Evolutionary conservation across 2,329 filamentous ascomycete genomes (phyloP).

Genomic region (Sporothrix dimorphospora): DNA sequence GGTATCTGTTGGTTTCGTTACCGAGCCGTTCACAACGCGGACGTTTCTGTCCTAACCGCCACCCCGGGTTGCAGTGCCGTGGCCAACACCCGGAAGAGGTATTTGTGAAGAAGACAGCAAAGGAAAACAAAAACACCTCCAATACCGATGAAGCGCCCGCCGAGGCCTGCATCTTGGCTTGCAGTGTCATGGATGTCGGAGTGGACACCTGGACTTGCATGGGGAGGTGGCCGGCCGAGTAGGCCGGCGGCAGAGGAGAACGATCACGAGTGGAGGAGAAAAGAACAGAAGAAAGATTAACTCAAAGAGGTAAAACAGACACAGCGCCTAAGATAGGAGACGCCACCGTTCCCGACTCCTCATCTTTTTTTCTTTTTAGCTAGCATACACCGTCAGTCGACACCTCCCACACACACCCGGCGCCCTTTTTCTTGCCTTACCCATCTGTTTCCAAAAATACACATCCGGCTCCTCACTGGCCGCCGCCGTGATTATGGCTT

Average conservation of each 20-base stretch:
- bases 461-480: not conserved
- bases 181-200: not conserved
- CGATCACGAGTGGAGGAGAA: not conserved
- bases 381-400: not conserved
- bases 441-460: slow-evolving; percentile 26
- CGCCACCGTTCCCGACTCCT: not conserved
- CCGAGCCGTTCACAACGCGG: not conserved
- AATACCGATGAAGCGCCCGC: not conserved
- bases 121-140: not conserved
- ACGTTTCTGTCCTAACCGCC: not conserved
- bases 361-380: not conserved
- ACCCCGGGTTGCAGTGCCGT: not conserved
- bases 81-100: too few species aligned
- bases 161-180: slow-evolving; percentile 2
- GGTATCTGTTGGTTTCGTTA: not conserved
- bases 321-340: not conserved
- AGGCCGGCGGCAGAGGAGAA: slow-evolving; percentile 29
- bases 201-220: not conserved
- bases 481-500: not conserved
- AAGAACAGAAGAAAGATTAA: not conserved
- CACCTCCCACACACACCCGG: not conserved
- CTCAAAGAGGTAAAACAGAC: not conserved
- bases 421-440: slow-evolving; percentile 9
- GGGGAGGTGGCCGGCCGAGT: slow-evolving; percentile 19
- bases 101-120: not conserved